phyloP scores from a whole-genome alignment of 305 asterid species.

The Rubia occidens region DNA sequence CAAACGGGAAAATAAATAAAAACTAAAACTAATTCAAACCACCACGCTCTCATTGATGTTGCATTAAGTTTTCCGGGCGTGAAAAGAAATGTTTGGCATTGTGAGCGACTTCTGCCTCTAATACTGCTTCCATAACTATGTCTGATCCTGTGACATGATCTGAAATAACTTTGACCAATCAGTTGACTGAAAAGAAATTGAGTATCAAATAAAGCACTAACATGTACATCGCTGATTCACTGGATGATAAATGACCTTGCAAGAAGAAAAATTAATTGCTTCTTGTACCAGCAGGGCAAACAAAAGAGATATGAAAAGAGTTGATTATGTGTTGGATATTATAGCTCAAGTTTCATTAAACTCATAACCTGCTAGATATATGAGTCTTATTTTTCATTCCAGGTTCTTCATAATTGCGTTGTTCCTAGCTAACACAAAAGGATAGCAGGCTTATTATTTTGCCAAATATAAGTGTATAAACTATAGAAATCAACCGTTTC shows the following conservation, averaged over 20 bases:
- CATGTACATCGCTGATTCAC: not conserved
- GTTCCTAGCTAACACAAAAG: not conserved
- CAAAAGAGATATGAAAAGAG: not conserved
- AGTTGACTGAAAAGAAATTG: constrained; percentile 11
- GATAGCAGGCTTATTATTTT: not conserved
- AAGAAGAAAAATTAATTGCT: not conserved
- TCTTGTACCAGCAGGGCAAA: not conserved
- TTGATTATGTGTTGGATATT: too few relatives aligned
- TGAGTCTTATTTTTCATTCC: not conserved
- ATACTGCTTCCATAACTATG: constrained; percentile 64
- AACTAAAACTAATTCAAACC: not conserved
- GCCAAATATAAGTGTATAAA: not conserved
- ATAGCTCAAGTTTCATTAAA: too few relatives aligned
- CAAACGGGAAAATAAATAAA: not conserved
- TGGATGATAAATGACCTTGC: too few relatives aligned
- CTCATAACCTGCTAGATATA: not conserved
- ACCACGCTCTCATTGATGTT: constrained; percentile 23
- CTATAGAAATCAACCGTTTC: not conserved
- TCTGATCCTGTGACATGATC: constrained; percentile 62
- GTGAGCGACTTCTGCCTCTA: constrained; percentile 81
- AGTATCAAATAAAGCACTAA: not conserved
- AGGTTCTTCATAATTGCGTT: not conserved
- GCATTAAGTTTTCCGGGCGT: constrained; percentile 40
- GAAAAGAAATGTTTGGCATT: constrained; percentile 53
- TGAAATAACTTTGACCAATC: constrained; percentile 23